Evolutionary conservation across 768 basidiomycete species (phyloP), one percentile per base, ranked within the genome.

Genomic region (Mycena amicta): DNA sequence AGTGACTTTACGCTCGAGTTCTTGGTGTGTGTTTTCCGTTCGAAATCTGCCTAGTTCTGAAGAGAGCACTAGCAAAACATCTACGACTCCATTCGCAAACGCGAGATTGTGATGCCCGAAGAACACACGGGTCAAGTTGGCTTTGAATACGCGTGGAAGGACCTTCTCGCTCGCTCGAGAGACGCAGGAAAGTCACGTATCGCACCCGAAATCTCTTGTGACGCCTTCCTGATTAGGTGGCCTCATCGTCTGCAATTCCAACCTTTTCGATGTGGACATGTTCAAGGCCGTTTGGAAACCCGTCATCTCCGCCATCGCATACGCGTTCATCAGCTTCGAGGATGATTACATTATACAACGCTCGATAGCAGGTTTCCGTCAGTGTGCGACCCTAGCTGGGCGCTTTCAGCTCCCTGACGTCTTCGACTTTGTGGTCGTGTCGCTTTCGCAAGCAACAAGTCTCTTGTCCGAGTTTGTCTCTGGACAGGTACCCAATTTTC

Each of bases 61-160:
- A 40, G 56, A 58, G n/a, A 56, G 8, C 15, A 56, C n/a, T 4
- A 97, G 95, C 85, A 88, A 77, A 82, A 81, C 43, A 93, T 98
- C 52, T 98, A 93, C 64, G 95, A 98, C 64, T 94, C 92, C 1
- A 97, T 99, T 67, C 86, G 91, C 52, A 95, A 91, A 73, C 80
- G 87, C 41, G 97, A 99, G 75, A 98, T 99, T 54, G 83, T 98
- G 50, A 90, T 99, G 87, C 96, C 97, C 0, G 95, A 98, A 73
- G 97, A 99, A 66, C 97, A 99, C 67, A 91, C 88, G 8, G 97
- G 96, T 2, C 93, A 93, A 68, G 82, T 96, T 45, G 97, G 97
- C 8, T 99, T 99, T 70, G 97, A 98, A 66, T 97, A 96, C 70
- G 96, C 97, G 18, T 99, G 97, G 97, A 98, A 97, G 70, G 95